Percentiles rank a stretch among this genome's conserved stretches.
Conservation (phyloP, 768 basidiomycete genomes). For the Leucosporidium creatinivorum region DNA sequence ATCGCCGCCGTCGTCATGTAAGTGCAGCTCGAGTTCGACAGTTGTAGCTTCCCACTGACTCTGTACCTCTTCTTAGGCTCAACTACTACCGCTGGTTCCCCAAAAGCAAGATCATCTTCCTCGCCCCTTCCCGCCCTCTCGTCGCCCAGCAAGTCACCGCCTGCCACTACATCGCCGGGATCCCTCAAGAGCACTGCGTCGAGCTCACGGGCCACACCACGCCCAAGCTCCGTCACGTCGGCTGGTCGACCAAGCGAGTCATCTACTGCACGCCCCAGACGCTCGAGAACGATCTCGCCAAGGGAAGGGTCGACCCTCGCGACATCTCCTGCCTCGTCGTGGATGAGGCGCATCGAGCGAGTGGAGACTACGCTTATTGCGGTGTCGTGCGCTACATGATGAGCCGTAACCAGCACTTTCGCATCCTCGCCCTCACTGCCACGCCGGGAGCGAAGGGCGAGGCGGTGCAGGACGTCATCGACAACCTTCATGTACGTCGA, state of each 20-base stretch:
- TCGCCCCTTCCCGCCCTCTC: slow-evolving; percentile 92
- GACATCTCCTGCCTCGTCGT: slow-evolving; percentile 83
- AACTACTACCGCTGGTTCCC: slow-evolving; percentile 78
- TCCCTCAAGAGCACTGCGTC: slow-evolving; percentile 72
- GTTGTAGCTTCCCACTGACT: background rate
- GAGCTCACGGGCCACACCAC: slow-evolving; percentile 77
- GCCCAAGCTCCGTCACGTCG: slow-evolving; percentile 51
- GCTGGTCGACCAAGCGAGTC: slow-evolving; percentile 35
- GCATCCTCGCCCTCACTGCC: slow-evolving; percentile 86
- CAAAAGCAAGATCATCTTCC: slow-evolving; percentile 81
- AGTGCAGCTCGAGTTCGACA: background rate
- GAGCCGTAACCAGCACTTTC: slow-evolving; percentile 88
- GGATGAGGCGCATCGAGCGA: slow-evolving; percentile 85
- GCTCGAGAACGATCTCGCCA: slow-evolving; percentile 71
- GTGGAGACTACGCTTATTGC: slow-evolving; percentile 63
- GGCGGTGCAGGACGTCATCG: slow-evolving; percentile 82
- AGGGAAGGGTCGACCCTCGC: slow-evolving; percentile 62
- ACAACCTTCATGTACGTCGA: slow-evolving; percentile 59
- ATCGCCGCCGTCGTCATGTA: slow-evolving; percentile 91
- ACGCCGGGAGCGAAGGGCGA: slow-evolving; percentile 83
- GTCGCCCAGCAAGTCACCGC: slow-evolving; percentile 92
- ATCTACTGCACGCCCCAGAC: slow-evolving; percentile 55
- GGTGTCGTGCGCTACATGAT: slow-evolving; percentile 73
- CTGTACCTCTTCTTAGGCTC: slow-evolving; percentile 16
- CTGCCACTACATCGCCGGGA: slow-evolving; percentile 86